Evolutionary conservation across 805 yeast species (phyloP), one percentile per base, ranked within the genome.

Genomic region (Cyberlindnera petersonii): DNA sequence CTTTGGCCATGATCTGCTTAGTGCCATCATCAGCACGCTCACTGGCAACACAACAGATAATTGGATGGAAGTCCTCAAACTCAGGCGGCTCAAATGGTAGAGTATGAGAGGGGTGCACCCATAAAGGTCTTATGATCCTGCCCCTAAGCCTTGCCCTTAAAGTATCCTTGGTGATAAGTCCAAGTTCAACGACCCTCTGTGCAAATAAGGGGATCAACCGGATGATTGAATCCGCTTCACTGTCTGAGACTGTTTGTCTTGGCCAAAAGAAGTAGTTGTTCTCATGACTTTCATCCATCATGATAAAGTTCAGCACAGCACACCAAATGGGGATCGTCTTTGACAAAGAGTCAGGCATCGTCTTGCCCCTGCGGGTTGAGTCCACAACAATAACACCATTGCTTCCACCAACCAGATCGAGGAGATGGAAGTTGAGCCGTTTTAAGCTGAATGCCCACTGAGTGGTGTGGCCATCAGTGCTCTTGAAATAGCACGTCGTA

Each of bases 241-340:
- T 74, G 9, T 51, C 47, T 0, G 85, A 69, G 0, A 86, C 76
- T 16, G 75, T 66, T n/a, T 58, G 62, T 1, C 69, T 66, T 1
- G 86, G 84, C 10, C 74, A 63, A 34, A 56, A 60, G 9, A 77
- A 56, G 61, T 72, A 66, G 37, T 66, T 65, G 17, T 34, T 32
- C 4, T 42, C 50, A 4, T 18, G 24, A 4, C 45, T 51, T 3
- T 9, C 30, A 3, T 13, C 34, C 18, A n/a, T 18, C 57, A 77
- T 60, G 1, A 82, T 64, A 26, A 59, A 58, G 52, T 84, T 85
- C 15, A 87, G 41, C 5, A 85, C 87, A 0, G 89, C 84, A 60
- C 94, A 84, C 97, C 97, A 88, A 2, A 86, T 84, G 0, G 96
- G 96, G 1, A 88, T 68, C 0, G 96, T 88, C 51, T 88, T 88